Evolutionary conservation across 78 protist species (phyloP), one percentile per base, ranked within the genome.

Genomic region (Polysphondylium violaceum): DNA sequence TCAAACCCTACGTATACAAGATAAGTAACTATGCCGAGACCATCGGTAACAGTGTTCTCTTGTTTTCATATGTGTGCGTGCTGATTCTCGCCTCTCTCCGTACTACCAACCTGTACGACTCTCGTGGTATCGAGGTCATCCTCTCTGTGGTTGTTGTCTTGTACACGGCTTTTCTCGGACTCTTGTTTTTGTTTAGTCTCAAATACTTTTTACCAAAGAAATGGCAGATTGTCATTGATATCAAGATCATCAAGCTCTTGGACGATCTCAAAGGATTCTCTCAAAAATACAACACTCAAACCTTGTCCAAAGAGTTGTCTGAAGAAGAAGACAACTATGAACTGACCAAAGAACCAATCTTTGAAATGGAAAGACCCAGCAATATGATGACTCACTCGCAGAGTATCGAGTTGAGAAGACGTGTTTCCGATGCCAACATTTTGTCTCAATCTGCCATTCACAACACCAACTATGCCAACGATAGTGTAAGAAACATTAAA

Each of bases 121-220:
- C 72, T 0, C 41, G 35, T 4, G 91, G 91, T 17, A 83, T 83
- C 14, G 76, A 83, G 33, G 43, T 83, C 21, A 83, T 83, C 16
- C 33, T 83, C 47, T 53, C 71, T 3, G 73, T 83, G 1, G 79
- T 83, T 2, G 63, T 83, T 19, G 69, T 83, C 0, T 2, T 56
- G 6, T 83, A 83, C 43, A 83, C 91, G 5, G 33, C 69, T 5
- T 69, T 68, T 19, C n/a, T 83, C 2, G 68, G 68, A 16, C 14
- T 83, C 9, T 44, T 83, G 2, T 83, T 83, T 33, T 3, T 83
- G 2, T 83, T 83, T 61, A 47, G 68, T 11, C 36, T 83, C 35
- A 83, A 83, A 69, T 83, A 83, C 40, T 83, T 69, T 47, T 47
- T 83, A 33, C 91, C 91, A 56, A 55, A 25, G 43, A 56, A 55